phyloP scores from a whole-genome alignment of 2,329 filamentous ascomycete species.

The Penicillium olsonii region DNA sequence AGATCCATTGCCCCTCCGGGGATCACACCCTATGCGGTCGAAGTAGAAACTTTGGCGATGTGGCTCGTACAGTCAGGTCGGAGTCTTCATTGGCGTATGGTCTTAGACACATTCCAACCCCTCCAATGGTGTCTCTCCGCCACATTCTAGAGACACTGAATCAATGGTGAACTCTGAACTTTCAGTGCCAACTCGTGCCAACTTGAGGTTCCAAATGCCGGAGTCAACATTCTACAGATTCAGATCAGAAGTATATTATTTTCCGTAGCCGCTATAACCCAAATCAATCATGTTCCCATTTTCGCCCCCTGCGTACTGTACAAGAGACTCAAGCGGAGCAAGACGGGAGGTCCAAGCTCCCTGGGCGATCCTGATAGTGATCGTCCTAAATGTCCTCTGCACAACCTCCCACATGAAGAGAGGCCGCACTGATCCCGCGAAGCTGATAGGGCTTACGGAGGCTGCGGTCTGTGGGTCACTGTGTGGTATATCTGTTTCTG shows the following conservation, averaged over 20 bases:
- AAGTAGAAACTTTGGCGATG: constrained; percentile 19
- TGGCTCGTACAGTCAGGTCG: constrained; percentile 20
- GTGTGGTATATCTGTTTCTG: neutral
- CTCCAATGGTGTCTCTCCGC: constrained; percentile 16
- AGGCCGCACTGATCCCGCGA: constrained; percentile 10
- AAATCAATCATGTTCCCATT: neutral
- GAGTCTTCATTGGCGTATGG: constrained; percentile 13
- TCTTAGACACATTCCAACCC: constrained; percentile 27
- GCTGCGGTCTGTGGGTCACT: constrained; percentile 7
- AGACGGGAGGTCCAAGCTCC: constrained; percentile 25
- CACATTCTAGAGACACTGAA: constrained; percentile 21
- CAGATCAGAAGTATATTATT: constrained; percentile 1
- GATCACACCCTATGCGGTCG: constrained; percentile 7
- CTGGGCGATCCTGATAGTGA: constrained; percentile 19
- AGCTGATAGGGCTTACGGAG: constrained; percentile 12
- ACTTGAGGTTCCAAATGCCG: neutral
- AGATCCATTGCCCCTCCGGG: constrained; percentile 8
- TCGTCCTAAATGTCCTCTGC: constrained; percentile 20
- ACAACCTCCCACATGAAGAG: constrained; percentile 22
- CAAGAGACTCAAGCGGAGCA: constrained; percentile 13
- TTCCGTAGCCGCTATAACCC: constrained; percentile 7
- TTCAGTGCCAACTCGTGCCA: constrained; percentile 4
- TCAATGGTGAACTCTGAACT: neutral
- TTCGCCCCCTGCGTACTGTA: constrained; percentile 4
- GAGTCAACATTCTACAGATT: neutral